phyloP scores from a whole-genome alignment of 441 rosid species.

The Syzygium syzygioides region DNA sequence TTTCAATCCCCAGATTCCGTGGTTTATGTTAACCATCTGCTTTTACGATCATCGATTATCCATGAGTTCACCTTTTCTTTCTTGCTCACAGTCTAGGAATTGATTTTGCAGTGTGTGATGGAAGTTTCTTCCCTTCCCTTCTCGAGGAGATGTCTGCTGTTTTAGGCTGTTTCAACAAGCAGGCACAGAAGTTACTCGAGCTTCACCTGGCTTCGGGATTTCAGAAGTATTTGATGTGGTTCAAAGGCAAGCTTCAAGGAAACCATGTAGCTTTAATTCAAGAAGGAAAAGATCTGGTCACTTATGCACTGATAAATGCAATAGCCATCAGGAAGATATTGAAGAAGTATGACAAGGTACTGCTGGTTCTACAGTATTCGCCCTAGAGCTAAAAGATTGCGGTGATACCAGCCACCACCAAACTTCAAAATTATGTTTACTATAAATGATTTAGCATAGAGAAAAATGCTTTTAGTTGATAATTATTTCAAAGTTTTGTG shows the following conservation, averaged over 20 bases:
- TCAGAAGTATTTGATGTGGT: constrained; percentile 56
- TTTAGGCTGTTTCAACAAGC: constrained; percentile 72
- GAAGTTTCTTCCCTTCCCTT: constrained; percentile 86
- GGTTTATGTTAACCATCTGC: not conserved
- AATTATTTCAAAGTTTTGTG: too few relatives aligned
- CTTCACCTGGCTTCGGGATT: constrained; percentile 78
- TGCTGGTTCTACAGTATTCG: too few relatives aligned
- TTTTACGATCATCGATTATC: not conserved
- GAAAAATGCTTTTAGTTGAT: not conserved
- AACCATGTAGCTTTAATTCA: constrained; percentile 51
- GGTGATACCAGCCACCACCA: not conserved
- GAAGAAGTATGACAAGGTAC: constrained; percentile 92
- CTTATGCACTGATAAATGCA: constrained; percentile 76
- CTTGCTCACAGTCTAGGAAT: not conserved
- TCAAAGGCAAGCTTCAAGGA: constrained; percentile 44
- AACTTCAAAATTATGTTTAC: not conserved
- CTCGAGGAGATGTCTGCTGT: constrained; percentile 74
- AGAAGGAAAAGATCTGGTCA: constrained; percentile 76
- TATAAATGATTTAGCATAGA: not conserved
- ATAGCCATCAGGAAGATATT: constrained; percentile 79
- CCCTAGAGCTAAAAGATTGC: not conserved
- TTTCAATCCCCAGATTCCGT: not conserved
- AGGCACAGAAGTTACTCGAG: constrained; percentile 77
- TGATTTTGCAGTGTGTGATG: constrained; percentile 59
- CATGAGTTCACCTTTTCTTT: not conserved